Base-by-base conservation (phyloP, 805 yeast species). In the Metschnikowia hibisci region DNA sequence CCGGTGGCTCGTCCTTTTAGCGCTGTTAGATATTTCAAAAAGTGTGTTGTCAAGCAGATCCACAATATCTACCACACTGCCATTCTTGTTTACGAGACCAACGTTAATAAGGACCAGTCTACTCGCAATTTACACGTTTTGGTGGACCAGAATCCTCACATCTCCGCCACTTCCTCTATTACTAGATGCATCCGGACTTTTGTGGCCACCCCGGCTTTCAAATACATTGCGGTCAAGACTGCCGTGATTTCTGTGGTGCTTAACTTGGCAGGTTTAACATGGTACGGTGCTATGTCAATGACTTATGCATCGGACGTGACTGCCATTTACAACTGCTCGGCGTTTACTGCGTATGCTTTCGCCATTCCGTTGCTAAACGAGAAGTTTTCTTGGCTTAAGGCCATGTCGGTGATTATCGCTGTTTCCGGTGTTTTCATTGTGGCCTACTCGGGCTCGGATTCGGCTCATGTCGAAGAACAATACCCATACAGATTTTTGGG, bases 301-400 rank as follows among this genome's bases (percentile, higher is more conserved):
- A 81, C 95, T 0, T 84, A 89, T 23, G 87, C 95, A 0, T 74
- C 87, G 3, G 96, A 88, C 55, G 84, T 88, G 29, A 88, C 96
- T 2, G 96, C 96, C 3, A 87, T 87, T 47, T 88, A 87, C 66
- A 87, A 88, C 66, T 87, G 93, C 59, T 82, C 91, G 12, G 95
- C 96, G 0, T 88, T 88, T 60, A 83, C 90, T 4, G 96, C 96
- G 0, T 82, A 88, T 56, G 77, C 86, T 12, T 87, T 88, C 63
- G 87, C 95, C 3, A 81, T 88, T 22, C 86, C 89, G 1, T 62
- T 88, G 15, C 67, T 88, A 39, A 67, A 77, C 27, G 96, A 88
- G 55, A 67, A 63, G 37, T 78, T 87, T 54, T 76, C 82, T 3
- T 70, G 78, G 69, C 55, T 77, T 40, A 87, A 88, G 61, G 71